Conservation (phyloP, 768 basidiomycete genomes). For the Agaricus blazei region DNA sequence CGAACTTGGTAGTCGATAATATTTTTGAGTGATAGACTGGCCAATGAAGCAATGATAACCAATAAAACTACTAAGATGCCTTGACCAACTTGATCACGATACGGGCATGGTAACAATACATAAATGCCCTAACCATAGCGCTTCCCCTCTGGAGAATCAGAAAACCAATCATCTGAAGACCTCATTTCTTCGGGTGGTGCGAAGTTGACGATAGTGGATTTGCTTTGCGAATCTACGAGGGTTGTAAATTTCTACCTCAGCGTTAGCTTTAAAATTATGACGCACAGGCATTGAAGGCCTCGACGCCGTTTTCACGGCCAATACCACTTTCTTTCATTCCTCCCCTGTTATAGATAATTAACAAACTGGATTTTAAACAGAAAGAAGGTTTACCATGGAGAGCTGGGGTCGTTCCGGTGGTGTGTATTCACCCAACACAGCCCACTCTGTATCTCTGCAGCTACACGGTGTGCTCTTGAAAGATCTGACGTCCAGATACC, state of each 20-base stretch:
- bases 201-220: conserved; percentile 75
- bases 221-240: conserved; percentile 72
- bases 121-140: conserved; percentile 57
- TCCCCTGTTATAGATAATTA: conserved; percentile 43
- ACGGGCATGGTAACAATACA: conserved; percentile 17
- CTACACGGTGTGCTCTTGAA: conserved; percentile 70
- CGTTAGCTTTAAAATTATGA: conserved; percentile 10
- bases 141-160: conserved; percentile 43
- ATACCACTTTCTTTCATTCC: conserved; percentile 90
- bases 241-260: neutral
- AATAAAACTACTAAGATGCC: no score
- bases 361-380: neutral
- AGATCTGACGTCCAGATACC: conserved; percentile 77
- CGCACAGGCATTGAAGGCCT: conserved; percentile 76
- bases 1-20: no score
- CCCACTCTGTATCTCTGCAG: conserved; percentile 66
- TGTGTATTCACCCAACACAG: conserved; percentile 88
- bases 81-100: no score
- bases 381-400: conserved; percentile 60
- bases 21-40: no score
- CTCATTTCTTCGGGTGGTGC: conserved; percentile 56
- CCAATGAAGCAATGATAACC: no score
- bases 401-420: conserved; percentile 85
- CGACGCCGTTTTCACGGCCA: conserved; percentile 81
- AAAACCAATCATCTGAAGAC: conserved; percentile 73